phyloP scores from a whole-genome alignment of 2,329 filamentous ascomycete genomes.

The Cordyceps militaris region DNA sequence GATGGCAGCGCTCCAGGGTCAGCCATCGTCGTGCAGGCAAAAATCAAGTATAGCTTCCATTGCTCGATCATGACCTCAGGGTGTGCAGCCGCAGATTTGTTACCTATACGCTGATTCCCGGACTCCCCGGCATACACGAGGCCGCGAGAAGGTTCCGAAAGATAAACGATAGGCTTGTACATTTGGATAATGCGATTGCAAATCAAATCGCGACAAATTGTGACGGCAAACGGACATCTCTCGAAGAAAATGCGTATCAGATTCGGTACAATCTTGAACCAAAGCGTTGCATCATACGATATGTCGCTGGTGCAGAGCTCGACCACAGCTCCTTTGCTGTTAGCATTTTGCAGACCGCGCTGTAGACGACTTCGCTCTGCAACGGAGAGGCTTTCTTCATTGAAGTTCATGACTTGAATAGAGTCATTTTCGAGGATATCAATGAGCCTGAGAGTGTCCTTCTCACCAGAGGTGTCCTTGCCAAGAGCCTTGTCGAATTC shows the following conservation, averaged over 20 bases:
- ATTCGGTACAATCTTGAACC: constrained; percentile 98
- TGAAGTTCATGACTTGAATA: constrained; percentile 80
- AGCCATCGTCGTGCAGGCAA: constrained; percentile 90
- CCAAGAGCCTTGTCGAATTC: constrained; percentile 89
- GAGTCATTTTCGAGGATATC: constrained; percentile 88
- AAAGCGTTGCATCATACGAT: constrained; percentile 87
- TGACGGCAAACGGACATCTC: constrained; percentile 84
- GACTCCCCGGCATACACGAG: constrained; percentile 56
- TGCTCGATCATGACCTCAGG: constrained; percentile 90
- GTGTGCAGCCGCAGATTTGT: constrained; percentile 59
- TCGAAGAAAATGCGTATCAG: constrained; percentile 86
- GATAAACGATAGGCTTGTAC: constrained; percentile 72
- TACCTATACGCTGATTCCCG: constrained; percentile 43
- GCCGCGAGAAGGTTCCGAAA: constrained; percentile 67
- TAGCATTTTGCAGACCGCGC: constrained; percentile 77
- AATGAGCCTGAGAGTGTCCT: constrained; percentile 70
- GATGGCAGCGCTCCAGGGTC: constrained; percentile 59
- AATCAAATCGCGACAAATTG: constrained; percentile 82
- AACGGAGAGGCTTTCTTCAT: constrained; percentile 83
- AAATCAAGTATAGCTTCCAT: constrained; percentile 95
- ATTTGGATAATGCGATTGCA: constrained; percentile 90
- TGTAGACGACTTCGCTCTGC: constrained; percentile 90
- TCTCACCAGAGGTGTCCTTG: constrained; percentile 51
- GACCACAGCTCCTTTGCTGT: constrained; percentile 77
- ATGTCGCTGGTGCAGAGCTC: constrained; percentile 94